These are phyloP conservation scores for Aspergillus fumigatiaffinis DNA, from an alignment of 2,329 filamentous ascomycete species.

Conservation along the genomic window DNA sequence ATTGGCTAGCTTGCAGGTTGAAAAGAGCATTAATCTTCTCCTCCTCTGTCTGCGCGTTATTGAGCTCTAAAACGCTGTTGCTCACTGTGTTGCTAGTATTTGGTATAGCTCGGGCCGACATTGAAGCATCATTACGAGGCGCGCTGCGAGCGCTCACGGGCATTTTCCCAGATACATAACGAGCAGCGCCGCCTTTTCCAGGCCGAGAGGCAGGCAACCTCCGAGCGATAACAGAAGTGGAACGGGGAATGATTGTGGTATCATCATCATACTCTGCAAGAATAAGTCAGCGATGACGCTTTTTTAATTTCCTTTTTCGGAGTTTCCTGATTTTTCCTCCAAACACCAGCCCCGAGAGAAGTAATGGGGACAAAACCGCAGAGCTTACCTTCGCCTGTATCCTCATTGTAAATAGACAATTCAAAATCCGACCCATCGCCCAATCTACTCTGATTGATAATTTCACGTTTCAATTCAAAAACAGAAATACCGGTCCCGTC, in stretches of 20 bases:
- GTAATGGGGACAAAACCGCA: background rate
- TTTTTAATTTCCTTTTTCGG: background rate
- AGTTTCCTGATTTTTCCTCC: background rate
- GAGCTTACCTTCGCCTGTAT: constrained; percentile 77
- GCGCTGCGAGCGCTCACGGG: constrained; percentile 81
- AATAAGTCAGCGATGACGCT: constrained; percentile 22
- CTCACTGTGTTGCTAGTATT: constrained; percentile 39
- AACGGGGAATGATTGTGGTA: constrained; percentile 92
- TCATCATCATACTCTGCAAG: constrained; percentile 89
- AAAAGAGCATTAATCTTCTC: constrained; percentile 93
- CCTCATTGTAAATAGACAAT: constrained; percentile 87
- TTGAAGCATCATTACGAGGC: constrained; percentile 60
- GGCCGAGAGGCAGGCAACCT: constrained; percentile 78
- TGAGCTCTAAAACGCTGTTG: constrained; percentile 62
- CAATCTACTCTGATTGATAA: constrained; percentile 88
- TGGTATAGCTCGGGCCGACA: constrained; percentile 32
- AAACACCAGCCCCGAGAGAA: background rate
- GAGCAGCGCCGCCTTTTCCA: constrained; percentile 83
- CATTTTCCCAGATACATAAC: constrained; percentile 96
- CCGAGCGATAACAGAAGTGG: constrained; percentile 86
- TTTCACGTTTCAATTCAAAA: constrained; percentile 98
- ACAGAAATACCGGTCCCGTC: constrained; percentile 97
- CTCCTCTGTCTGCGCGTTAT: constrained; percentile 81
- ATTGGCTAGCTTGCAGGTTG: constrained; percentile 82
- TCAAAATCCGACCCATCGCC: constrained; percentile 97